A percentile compares a stretch with the other conserved stretches of the same genome.
These are phyloP conservation scores for Tricholoma hemisulphureum DNA, from an alignment of 768 basidiomycete species.

Conservation along the genomic window DNA sequence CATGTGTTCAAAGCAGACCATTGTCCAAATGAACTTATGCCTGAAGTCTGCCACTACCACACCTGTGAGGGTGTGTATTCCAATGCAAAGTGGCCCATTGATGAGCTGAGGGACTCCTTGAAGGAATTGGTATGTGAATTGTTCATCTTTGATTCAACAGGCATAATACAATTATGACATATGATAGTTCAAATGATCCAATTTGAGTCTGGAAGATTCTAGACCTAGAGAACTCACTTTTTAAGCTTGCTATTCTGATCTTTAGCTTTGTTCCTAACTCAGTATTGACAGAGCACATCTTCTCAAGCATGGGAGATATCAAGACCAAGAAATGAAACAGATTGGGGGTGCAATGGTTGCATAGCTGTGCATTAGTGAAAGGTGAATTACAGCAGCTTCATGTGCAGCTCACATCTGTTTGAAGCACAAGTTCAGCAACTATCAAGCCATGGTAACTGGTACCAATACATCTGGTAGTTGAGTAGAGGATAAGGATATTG, in stretches of 20 bases:
- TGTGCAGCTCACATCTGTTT: background rate
- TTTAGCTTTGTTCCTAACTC: conserved; percentile 19
- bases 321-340: conserved; percentile 10
- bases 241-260: conserved; percentile 24
- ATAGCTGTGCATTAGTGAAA: conserved; percentile 7
- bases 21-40: too few species aligned
- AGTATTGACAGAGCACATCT: too few species aligned
- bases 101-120: too few species aligned
- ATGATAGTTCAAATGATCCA: background rate
- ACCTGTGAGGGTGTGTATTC: too few species aligned
- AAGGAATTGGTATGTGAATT: too few species aligned
- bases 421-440: background rate
- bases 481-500: background rate
- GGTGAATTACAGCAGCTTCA: conserved; percentile 3
- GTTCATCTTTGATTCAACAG: too few species aligned
- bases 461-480: background rate
- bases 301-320: conserved; percentile 2
- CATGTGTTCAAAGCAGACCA: too few species aligned
- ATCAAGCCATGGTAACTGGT: background rate
- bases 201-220: conserved; percentile 10
- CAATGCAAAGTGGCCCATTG: too few species aligned
- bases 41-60: too few species aligned
- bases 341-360: conserved; percentile 1
- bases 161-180: too few species aligned
- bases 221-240: conserved; percentile 13